Base-by-base conservation (phyloP, 2,329 filamentous ascomycete genomes). In the Diplodia mutila region DNA sequence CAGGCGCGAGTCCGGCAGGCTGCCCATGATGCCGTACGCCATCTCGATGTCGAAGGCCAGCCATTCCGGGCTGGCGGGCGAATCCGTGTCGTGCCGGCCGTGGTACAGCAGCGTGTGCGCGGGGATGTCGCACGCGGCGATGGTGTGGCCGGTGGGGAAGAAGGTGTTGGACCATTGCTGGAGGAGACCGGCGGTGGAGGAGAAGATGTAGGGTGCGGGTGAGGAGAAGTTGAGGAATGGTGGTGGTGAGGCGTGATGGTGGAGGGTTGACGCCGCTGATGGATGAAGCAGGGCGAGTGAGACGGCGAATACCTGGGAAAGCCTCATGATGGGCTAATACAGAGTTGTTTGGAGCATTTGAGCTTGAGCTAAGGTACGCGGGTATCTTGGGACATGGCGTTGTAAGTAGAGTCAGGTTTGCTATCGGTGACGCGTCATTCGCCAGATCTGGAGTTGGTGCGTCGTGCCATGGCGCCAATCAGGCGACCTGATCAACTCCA, bases 1-100 rank as follows among this genome's bases (percentile, higher is more conserved):
- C 75, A 85, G 76, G 68, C 81, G 80, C 9, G 81, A 82, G 61
- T 81, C 73, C 39, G 79, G 75, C 27, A 76, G 75, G 0, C 74
- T 75, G 23, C 84, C 83, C 79, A 84, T 85, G 69, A 86, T 85
- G 5, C 81, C 82, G 70, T 85, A 85, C n/a, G 82, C 78, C 84
- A 85, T 85, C 67, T 82, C 83, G 72, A 83, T 75, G 71, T 85
- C 84, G 69, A 86, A 82, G 6, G 83, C 81, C 25, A 85, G 75
- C 83, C 83, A 86, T 73, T 86, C 84, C 14, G 83, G 83, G 66
- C 79, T 83, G 18, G 82, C 80, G 3, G 83, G 80, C 4, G 78
- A 69, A 5, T 80, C 73, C 12, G 66, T 73, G 68, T 83, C 81
- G 69, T 73, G 74, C 51, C 83, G 74, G 14, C 83, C 84, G 72